phyloP scores from a whole-genome alignment of 495 filamentous ascomycete species.

The Elasticomyces elasticus region DNA sequence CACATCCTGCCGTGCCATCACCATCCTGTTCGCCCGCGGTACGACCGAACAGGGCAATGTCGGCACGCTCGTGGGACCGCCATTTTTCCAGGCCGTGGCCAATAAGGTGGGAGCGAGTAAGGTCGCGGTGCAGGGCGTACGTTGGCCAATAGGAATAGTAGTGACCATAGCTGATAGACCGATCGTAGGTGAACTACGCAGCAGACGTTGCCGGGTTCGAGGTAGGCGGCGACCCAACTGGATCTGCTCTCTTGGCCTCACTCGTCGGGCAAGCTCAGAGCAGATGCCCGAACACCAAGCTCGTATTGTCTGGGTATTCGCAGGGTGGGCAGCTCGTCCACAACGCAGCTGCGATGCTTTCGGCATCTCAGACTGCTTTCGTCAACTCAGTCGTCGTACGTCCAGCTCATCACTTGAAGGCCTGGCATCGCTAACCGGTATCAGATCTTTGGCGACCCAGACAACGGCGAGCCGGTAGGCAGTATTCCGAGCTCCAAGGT shows the following conservation, averaged over 20 bases:
- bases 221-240: conserved; percentile 1
- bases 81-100: conserved; percentile 24
- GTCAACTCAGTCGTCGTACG: conserved; percentile 23
- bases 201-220: conserved; percentile 2
- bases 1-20: conserved; percentile 18
- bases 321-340: conserved; percentile 28
- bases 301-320: conserved; percentile 26
- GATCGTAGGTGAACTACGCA: conserved; percentile 4
- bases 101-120: conserved; percentile 16
- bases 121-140: conserved; percentile 27
- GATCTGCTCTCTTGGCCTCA: background rate
- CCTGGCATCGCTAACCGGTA: background rate
- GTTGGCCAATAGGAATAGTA: background rate
- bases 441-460: conserved; percentile 28
- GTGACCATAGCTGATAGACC: background rate
- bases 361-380: conserved; percentile 16
- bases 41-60: conserved; percentile 31
- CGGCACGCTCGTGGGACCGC: conserved; percentile 26
- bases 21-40: conserved; percentile 32
- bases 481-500: conserved; percentile 21
- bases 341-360: conserved; percentile 21
- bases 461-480: conserved; percentile 22
- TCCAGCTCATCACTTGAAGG: background rate
- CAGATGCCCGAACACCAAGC: conserved; percentile 26
- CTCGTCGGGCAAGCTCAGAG: conserved; percentile 16